Evolutionary conservation across 169 alveolate genomes (phyloP), one percentile per base, ranked within the genome.

Genomic region (Plasmodium berghei): DNA sequence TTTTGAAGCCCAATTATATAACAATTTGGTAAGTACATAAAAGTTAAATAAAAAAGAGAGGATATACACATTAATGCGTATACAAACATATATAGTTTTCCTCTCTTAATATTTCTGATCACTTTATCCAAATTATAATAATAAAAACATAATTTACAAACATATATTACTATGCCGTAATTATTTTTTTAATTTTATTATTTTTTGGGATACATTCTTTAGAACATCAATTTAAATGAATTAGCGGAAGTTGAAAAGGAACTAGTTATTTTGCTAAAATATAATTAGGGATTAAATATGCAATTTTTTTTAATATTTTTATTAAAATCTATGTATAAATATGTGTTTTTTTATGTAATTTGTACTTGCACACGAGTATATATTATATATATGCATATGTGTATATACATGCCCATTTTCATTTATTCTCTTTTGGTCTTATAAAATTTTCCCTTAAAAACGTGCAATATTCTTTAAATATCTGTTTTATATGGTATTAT

Each of bases 231-330:
- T 24, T 24, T 75, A 55, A 75, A 63, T n/a, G 88, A 75, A 24
- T 40, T 75, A 14, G 88, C 64, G 6, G 52, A 75, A 40, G 88
- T 74, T 20, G 88, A 75, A 55, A 75, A 75, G 34, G 75, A 75
- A 20, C 71, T 75, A n/a, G 14, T 75, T 16, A 73, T 75, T 62
- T 55, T 75, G 28, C 22, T 75, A 63, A 75, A 75, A 56, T 75
- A 75, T 56, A 62, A 40, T 34, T 63, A 61, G 49, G 48, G 48
- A 75, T n/a, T 49, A 18, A 59, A 61, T 24, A 49, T 59, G 4
- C 12, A n/a, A 54, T 12, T 24, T 58, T 58, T 5, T 4, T 58
- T 58, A n/a, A 14, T 58, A 18, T 18, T 58, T 58, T 58, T n/a
- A 58, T 58, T 58, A 14, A 52, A 52, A 1, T 12, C 0, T 52